phyloP scores from a whole-genome alignment of 495 filamentous ascomycete genomes.

The Pseudevernia furfuracea region DNA sequence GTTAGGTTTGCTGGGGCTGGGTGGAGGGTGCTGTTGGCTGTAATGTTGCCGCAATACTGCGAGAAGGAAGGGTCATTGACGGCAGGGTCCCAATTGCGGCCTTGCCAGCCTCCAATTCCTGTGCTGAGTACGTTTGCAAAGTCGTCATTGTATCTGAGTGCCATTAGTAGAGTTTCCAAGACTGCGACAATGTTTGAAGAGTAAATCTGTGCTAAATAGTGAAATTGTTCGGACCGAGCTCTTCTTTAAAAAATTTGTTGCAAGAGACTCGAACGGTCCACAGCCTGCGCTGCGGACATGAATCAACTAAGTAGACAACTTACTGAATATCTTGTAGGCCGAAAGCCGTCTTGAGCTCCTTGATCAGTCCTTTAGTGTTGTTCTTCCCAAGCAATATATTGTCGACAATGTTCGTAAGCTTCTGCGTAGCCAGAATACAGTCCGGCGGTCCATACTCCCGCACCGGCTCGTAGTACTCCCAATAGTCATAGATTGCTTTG shows the following conservation, averaged over 20 bases:
- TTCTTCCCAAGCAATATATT: conserved; percentile 53
- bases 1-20: conserved; percentile 34
- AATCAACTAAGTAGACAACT: neutral
- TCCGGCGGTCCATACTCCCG: conserved; percentile 46
- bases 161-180: neutral
- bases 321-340: conserved; percentile 40
- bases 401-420: conserved; percentile 55
- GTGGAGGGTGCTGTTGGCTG: conserved; percentile 38
- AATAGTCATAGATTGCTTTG: conserved; percentile 62
- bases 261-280: neutral
- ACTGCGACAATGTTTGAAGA: neutral
- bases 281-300: neutral
- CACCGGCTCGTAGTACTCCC: conserved; percentile 62
- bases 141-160: conserved; percentile 49
- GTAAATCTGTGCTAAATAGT: neutral
- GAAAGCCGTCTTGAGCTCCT: conserved; percentile 51
- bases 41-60: conserved; percentile 54
- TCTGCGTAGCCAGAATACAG: conserved; percentile 50
- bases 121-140: conserved; percentile 50
- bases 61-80: conserved; percentile 47
- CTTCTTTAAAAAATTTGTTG: neutral
- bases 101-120: conserved; percentile 51
- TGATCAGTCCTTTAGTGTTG: conserved; percentile 34
- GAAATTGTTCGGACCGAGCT: neutral
- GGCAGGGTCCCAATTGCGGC: conserved; percentile 62